These are phyloP conservation scores for Chaetomium tenue DNA, from an alignment of 495 filamentous ascomycete species.

Conservation along the genomic window DNA sequence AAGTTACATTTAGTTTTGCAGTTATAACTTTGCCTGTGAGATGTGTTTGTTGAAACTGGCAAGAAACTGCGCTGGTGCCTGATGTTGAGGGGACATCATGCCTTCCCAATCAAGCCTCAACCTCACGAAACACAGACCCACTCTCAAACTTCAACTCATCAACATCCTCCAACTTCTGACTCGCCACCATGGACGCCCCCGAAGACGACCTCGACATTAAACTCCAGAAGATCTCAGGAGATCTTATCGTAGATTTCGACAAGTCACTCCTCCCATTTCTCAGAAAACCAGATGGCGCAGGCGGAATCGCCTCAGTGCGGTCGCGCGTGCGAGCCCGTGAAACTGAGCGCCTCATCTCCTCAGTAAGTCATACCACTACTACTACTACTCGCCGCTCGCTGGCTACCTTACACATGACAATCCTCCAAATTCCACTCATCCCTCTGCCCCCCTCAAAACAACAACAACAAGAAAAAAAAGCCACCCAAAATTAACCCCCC, in stretches of 20 bases:
- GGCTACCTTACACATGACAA: not conserved
- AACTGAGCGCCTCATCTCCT: conserved; percentile 43
- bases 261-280: conserved; percentile 54
- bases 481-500: conserved; percentile 20
- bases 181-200: conserved; percentile 45
- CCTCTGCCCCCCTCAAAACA: not conserved
- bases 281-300: conserved; percentile 39
- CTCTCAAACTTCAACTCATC: conserved; percentile 12
- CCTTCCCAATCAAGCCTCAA: not conserved
- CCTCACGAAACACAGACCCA: not conserved
- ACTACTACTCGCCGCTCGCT: too few species aligned
- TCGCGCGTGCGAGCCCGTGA: conserved; percentile 46
- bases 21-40: not conserved
- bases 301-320: conserved; percentile 31
- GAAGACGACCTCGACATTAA: conserved; percentile 66
- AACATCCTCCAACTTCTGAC: conserved; percentile 4
- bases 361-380: conserved; percentile 41
- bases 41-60: not conserved
- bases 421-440: not conserved
- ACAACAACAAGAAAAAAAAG: not conserved
- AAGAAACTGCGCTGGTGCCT: conserved; percentile 12
- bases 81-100: conserved; percentile 3
- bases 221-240: conserved; percentile 67
- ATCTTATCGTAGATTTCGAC: conserved; percentile 65
- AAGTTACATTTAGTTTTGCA: not conserved